Conservation (phyloP, 228 moss, liverwort and hornwort genomes). For the Sphagnum magellanicum region DNA sequence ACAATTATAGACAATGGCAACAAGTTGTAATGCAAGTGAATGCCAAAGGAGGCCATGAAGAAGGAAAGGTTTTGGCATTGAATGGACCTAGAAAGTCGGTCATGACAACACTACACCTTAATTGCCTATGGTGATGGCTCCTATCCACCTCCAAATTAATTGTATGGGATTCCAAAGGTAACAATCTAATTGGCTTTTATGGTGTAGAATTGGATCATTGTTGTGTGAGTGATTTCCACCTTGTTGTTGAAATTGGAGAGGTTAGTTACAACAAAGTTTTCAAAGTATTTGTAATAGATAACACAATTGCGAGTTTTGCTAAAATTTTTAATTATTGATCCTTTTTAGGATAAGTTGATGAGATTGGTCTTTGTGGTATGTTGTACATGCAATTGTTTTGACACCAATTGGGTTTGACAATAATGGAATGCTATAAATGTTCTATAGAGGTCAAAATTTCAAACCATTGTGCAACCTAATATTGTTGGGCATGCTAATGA, state of each 20-base stretch:
- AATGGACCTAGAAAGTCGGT: too few species aligned
- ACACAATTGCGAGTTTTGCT: neutral
- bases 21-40: too few species aligned
- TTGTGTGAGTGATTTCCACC: neutral
- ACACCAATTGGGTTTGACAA: neutral
- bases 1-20: too few species aligned
- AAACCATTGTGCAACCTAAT: neutral
- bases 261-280: neutral
- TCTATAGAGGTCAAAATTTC: neutral
- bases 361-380: neutral
- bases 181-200: constrained; percentile 1
- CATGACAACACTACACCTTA: too few species aligned
- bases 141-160: neutral
- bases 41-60: too few species aligned
- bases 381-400: neutral
- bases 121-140: too few species aligned
- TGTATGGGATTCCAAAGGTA: neutral
- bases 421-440: neutral
- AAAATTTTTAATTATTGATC: neutral
- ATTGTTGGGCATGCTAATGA: constrained; percentile 5
- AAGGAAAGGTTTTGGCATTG: too few species aligned
- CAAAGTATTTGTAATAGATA: neutral
- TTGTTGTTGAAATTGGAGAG: neutral
- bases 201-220: neutral
- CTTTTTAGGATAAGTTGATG: neutral